Conservation (phyloP, 768 basidiomycete species). For the Phlegmacium glaucopus region DNA sequence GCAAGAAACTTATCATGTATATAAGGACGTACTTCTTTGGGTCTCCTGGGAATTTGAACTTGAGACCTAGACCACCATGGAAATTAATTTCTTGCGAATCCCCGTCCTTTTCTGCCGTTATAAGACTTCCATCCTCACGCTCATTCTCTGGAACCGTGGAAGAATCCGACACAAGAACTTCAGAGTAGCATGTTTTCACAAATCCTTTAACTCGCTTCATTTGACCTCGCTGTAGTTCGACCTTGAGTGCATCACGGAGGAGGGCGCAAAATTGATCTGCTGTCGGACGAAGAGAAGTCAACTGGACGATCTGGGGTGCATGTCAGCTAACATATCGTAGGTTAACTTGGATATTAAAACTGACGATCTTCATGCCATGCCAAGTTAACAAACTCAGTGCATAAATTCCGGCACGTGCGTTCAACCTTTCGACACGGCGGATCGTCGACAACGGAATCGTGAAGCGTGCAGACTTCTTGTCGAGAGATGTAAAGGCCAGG, state of each 20-base stretch:
- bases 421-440: constrained; percentile 89
- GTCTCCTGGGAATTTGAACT: constrained; percentile 90
- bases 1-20: not conserved
- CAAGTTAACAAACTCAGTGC: constrained; percentile 93
- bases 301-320: constrained; percentile 71
- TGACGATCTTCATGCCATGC: constrained; percentile 91
- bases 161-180: constrained; percentile 67
- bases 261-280: constrained; percentile 91
- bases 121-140: constrained; percentile 65
- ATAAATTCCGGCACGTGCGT: constrained; percentile 91
- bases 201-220: constrained; percentile 95
- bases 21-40: constrained; percentile 69
- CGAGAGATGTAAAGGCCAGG: constrained; percentile 85
- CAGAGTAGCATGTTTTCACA: constrained; percentile 91
- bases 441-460: constrained; percentile 91
- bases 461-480: constrained; percentile 89
- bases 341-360: constrained; percentile 22
- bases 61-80: constrained; percentile 76
- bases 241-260: constrained; percentile 85
- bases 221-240: constrained; percentile 82
- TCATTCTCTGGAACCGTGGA: constrained; percentile 60
- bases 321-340: constrained; percentile 4
- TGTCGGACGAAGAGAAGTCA: constrained; percentile 89
- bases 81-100: constrained; percentile 50
- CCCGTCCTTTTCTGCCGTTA: constrained; percentile 48